Conservation (phyloP, 1,284 basidiomycete species). For the Leccinum cinnamomeum region DNA sequence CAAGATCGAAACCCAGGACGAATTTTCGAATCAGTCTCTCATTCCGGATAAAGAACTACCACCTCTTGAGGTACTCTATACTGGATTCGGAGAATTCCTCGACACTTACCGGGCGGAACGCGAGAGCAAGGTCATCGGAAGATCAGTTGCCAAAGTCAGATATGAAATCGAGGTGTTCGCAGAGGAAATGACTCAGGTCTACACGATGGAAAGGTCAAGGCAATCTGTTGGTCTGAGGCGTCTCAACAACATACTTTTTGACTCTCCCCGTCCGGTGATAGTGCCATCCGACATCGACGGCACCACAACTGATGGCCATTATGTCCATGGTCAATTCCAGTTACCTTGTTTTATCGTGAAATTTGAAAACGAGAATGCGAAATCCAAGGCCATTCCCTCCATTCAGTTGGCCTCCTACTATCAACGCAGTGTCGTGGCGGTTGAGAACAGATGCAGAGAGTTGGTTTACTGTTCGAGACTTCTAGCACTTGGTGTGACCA, state of each 20-base stretch:
- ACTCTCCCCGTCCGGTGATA: background rate
- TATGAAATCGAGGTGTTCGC: background rate
- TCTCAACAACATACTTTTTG: background rate
- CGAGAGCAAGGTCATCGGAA: background rate
- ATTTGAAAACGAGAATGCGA: background rate
- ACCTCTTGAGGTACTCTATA: background rate
- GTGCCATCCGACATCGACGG: background rate
- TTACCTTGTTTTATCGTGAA: background rate
- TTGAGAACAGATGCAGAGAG: background rate
- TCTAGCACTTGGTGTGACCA: background rate
- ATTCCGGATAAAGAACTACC: background rate
- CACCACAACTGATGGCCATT: background rate
- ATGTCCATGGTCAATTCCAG: background rate
- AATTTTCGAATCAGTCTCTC: background rate
- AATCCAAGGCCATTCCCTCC: background rate
- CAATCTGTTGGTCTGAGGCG: background rate
- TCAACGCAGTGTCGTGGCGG: background rate
- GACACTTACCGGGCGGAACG: background rate
- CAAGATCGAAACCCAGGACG: background rate
- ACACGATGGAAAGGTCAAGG: background rate
- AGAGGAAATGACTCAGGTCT: background rate
- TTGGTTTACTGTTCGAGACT: background rate
- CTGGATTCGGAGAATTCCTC: background rate
- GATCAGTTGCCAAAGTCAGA: background rate
- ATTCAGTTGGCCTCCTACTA: background rate